These are phyloP conservation scores for Rhodotorula taiwanensis DNA, from an alignment of 768 basidiomycete species.

Conservation along the genomic window DNA sequence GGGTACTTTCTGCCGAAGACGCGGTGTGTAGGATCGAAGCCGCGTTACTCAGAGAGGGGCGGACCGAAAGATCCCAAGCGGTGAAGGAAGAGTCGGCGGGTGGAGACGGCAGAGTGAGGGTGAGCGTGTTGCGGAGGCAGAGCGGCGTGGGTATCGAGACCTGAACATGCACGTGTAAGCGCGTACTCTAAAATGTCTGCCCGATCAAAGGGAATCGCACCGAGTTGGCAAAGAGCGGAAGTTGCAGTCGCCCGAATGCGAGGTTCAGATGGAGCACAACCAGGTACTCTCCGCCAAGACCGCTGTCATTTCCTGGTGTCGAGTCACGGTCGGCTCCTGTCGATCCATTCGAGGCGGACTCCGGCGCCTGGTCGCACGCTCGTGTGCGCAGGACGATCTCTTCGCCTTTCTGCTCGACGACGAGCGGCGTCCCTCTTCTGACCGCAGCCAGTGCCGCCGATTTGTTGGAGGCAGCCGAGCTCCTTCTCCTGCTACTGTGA, in stretches of 20 bases:
- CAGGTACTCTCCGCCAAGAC: slow-evolving; percentile 4
- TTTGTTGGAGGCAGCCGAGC: background rate
- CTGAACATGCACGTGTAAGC: background rate
- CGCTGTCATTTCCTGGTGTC: too few species aligned
- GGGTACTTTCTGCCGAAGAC: background rate
- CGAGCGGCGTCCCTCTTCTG: background rate
- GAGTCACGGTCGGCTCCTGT: background rate
- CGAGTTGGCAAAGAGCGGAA: slow-evolving; percentile 23
- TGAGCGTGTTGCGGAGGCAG: slow-evolving; percentile 20
- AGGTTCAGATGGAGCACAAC: slow-evolving; percentile 17
- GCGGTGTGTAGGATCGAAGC: background rate
- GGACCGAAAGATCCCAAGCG: slow-evolving; percentile 27
- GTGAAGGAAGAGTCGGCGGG: background rate
- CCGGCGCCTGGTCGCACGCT: background rate
- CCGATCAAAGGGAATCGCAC: background rate
- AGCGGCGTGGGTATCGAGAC: slow-evolving; percentile 11
- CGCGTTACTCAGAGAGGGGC: slow-evolving; percentile 12
- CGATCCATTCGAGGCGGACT: background rate
- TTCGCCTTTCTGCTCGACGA: background rate
- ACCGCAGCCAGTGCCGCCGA: background rate
- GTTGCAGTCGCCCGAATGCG: slow-evolving; percentile 1
- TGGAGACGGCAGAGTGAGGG: slow-evolving; percentile 9
- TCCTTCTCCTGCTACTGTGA: background rate
- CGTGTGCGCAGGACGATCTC: background rate
- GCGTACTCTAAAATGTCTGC: rapidly evolving